Evolutionary conservation across 2,329 filamentous ascomycete species (phyloP), one percentile per base, ranked within the genome.

Genomic region (Huntiella savannae): DNA sequence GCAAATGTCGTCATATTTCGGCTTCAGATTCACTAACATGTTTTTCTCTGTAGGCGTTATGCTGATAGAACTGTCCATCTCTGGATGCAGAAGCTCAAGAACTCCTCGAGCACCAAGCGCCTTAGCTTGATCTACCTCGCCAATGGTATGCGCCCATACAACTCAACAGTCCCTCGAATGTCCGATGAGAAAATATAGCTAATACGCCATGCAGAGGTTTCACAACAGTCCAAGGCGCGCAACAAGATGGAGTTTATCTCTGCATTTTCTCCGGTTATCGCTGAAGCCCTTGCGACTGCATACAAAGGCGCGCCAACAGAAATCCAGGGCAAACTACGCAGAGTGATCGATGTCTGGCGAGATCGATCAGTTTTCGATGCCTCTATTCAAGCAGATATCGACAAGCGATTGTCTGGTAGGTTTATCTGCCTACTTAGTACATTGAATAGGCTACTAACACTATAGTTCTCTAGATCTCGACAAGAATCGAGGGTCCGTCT

Each of bases 301-400:
- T 98, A 96, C 61, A 93, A 88, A 61, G 85, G 86, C 50, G 79
- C 86, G 1, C 77, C 83, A 5, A 71, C 77, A 34, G 88, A 98
- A 44, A 76, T 94, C 22, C 91, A 96, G 59, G 73, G 75, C 49
- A 95, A 95, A 60, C 68, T 98, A 34, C 74, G 81, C 50, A 75
- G 91, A 32, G 88, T 96, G 1, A 75, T 96, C 3, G 88, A 96
- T 56, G 91, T 98, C 13, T 98, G 91, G 91, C 79, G 80, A 57
- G 77, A 88, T 55, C 73, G 91, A 33, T 65, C 68, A 45, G 91
- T 98, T 40, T 98, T 98, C 55, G 84, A 92, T 51, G 60, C 61
- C 1, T 73, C 80, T 0, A 82, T 94, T 42, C 79, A 94, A 58
- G 75, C 78, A 48, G 80, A 81, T 1, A 77, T 95, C 45, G 88